Evolutionary conservation across 495 filamentous ascomycete genomes (phyloP).

Genomic region (Cenococcum geophilum): DNA sequence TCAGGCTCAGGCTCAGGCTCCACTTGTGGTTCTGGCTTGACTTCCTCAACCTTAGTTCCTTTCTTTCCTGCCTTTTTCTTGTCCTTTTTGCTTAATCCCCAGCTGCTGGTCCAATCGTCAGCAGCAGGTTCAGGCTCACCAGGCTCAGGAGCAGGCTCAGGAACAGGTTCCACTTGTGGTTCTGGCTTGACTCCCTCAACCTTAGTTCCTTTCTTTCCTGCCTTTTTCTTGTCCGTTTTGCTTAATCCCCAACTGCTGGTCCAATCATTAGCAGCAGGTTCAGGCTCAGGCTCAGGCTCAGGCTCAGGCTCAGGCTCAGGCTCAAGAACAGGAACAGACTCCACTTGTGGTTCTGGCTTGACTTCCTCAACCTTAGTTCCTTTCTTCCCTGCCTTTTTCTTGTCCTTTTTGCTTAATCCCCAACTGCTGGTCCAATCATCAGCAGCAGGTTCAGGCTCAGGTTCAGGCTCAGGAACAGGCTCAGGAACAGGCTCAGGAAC

Average conservation of each 20-base stretch:
- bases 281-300: background rate
- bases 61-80: conserved; percentile 1
- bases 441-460: background rate
- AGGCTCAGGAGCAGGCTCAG: background rate
- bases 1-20: background rate
- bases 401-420: background rate
- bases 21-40: background rate
- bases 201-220: background rate
- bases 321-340: background rate
- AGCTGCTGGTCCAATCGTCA: background rate
- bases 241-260: background rate
- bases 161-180: background rate
- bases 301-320: background rate
- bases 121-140: background rate
- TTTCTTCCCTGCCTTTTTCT: conserved; percentile 7
- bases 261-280: background rate
- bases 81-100: background rate
- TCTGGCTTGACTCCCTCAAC: background rate
- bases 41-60: background rate
- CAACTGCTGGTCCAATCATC: background rate
- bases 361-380: background rate
- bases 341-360: background rate
- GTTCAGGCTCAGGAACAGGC: background rate
- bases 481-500: background rate
- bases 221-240: background rate